Conservation (phyloP, 345 rosid genomes). For the Carallia pectinifolia region DNA sequence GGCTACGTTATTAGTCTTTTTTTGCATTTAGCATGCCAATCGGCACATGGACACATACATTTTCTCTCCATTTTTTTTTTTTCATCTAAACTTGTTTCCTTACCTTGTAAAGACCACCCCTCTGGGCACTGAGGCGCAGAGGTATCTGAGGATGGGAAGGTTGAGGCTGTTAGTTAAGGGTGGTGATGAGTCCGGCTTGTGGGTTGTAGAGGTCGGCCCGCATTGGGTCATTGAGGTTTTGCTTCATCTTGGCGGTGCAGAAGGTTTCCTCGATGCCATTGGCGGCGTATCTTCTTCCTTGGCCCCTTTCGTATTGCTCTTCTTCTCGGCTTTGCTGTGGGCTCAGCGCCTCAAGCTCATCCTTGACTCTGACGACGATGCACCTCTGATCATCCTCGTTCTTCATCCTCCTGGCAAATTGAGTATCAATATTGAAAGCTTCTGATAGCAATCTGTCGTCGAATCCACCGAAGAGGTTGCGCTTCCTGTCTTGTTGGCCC, state of each 20-base stretch:
- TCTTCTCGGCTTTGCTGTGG: conserved; percentile 21
- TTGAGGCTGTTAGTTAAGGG: conserved; percentile 48
- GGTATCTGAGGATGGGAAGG: conserved; percentile 49
- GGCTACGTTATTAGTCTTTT: background rate
- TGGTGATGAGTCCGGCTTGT: conserved; percentile 57
- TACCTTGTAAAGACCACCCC: conserved; percentile 45
- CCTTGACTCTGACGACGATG: conserved; percentile 41
- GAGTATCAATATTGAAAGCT: conserved; percentile 40
- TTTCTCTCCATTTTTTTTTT: too few species aligned
- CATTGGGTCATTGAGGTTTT: conserved; percentile 47
- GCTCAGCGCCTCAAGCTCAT: conserved; percentile 31
- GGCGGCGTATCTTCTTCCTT: background rate
- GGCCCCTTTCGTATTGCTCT: background rate
- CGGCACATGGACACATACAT: too few species aligned
- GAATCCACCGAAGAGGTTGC: conserved; percentile 48
- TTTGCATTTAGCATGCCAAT: too few species aligned
- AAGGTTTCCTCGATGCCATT: conserved; percentile 64
- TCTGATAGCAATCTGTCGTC: conserved; percentile 33
- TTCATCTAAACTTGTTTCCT: background rate
- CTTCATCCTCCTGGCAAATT: conserved; percentile 45
- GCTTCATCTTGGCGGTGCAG: conserved; percentile 46
- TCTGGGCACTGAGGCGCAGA: conserved; percentile 56
- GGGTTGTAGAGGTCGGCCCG: conserved; percentile 57
- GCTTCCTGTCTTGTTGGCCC: conserved; percentile 9
- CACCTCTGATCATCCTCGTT: conserved; percentile 44